phyloP scores from a whole-genome alignment of 2,329 filamentous ascomycete genomes.

The Talaromyces sp. region DNA sequence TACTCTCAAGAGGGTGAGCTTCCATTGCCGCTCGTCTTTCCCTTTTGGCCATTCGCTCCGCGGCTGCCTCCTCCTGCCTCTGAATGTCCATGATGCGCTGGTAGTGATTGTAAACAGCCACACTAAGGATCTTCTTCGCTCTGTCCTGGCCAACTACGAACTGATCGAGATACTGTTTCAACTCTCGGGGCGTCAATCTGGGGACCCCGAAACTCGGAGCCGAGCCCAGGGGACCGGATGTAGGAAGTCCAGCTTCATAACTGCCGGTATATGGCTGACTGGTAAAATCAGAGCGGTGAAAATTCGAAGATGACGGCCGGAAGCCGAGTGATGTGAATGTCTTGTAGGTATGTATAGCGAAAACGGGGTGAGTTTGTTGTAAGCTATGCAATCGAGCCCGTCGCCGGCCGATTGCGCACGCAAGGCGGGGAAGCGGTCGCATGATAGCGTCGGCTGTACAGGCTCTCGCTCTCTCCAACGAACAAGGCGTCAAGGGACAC shows the following conservation, averaged over 20 bases:
- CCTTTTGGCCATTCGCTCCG: conserved; percentile 67
- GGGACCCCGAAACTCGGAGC: conserved; percentile 55
- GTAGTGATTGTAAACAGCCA: conserved; percentile 95
- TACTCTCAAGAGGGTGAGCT: conserved; percentile 75
- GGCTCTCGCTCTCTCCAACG: not conserved
- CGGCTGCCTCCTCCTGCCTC: conserved; percentile 72
- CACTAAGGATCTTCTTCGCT: conserved; percentile 84
- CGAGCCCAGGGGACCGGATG: conserved; percentile 58
- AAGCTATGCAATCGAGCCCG: conserved; percentile 1
- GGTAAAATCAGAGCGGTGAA: conserved; percentile 59
- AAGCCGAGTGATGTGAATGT: conserved; percentile 17
- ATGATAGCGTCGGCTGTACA: conserved; percentile 21
- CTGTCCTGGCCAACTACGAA: conserved; percentile 95
- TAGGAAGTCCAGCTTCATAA: conserved; percentile 61
- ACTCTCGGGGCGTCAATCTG: conserved; percentile 56
- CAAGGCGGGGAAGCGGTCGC: conserved; percentile 23
- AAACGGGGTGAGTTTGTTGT: conserved; percentile 21
- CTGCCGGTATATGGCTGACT: conserved; percentile 58
- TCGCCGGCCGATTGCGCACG: conserved; percentile 19
- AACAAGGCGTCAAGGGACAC: not conserved
- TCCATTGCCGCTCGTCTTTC: conserved; percentile 65
- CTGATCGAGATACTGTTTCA: conserved; percentile 90
- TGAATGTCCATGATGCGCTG: conserved; percentile 75
- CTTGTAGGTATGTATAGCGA: conserved; percentile 10
- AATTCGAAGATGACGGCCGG: conserved; percentile 41